Evolutionary conservation across 2,329 filamentous ascomycete genomes (phyloP).

Genomic region (Sarocladium oryzae): DNA sequence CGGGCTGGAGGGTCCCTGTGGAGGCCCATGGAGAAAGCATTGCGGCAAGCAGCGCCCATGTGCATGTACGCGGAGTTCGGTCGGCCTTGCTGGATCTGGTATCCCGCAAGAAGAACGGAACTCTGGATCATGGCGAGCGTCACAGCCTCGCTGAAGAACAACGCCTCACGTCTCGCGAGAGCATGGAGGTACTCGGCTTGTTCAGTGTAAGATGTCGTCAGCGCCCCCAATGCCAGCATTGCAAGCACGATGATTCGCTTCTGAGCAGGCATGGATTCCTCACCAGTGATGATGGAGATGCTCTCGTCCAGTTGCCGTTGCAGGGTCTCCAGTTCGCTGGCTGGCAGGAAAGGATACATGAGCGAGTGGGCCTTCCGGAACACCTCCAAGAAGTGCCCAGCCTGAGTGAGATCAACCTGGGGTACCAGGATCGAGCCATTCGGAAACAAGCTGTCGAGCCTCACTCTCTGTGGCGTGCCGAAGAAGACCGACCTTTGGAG

Average conservation of each 20-base stretch:
- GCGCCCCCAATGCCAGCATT: neutral
- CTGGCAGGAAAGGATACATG: neutral
- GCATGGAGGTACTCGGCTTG: slow-evolving; percentile 2
- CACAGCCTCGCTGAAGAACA: neutral
- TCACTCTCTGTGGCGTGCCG: slow-evolving; percentile 27
- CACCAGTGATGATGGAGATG: neutral
- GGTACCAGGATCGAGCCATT: neutral
- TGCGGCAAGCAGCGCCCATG: neutral
- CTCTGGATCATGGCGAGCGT: neutral
- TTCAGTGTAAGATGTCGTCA: neutral
- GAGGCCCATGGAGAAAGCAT: slow-evolving; percentile 2
- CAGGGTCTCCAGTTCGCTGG: neutral
- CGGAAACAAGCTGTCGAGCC: slow-evolving; percentile 18
- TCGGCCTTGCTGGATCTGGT: neutral
- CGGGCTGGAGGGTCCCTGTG: neutral
- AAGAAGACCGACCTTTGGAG: slow-evolving; percentile 23
- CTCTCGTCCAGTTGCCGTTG: neutral
- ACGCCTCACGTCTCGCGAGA: neutral
- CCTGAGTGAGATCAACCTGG: slow-evolving; percentile 1
- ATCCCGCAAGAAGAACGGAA: neutral
- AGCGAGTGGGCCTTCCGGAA: neutral
- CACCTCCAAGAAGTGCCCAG: neutral
- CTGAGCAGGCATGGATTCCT: neutral
- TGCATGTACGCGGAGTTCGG: slow-evolving; percentile 1
- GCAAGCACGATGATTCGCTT: neutral